phyloP scores from a whole-genome alignment of 139 green algal species.

The Nannochloris sp. region DNA sequence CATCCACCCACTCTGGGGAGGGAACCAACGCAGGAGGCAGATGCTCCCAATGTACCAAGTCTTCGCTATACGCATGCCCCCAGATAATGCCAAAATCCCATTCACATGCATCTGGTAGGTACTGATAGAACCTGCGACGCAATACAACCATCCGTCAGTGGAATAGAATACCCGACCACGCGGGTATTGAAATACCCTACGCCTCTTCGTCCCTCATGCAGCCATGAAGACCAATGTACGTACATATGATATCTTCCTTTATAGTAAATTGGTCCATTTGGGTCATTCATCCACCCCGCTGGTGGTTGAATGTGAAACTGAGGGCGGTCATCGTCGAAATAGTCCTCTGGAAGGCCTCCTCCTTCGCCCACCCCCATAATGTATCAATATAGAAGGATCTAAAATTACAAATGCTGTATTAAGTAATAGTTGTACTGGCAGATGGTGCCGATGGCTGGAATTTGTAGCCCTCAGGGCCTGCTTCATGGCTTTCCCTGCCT shows the following conservation, averaged over 20 bases:
- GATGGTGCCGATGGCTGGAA: too few relatives aligned
- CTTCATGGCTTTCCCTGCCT: too few relatives aligned
- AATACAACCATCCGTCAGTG: not conserved
- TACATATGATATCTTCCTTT: slow-evolving; percentile 50
- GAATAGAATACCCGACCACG: not conserved
- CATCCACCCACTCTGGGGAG: slow-evolving; percentile 50
- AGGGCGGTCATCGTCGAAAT: slow-evolving; percentile 32
- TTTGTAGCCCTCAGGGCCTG: too few relatives aligned
- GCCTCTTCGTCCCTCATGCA: not conserved
- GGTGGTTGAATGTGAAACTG: slow-evolving; percentile 45
- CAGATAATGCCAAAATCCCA: slow-evolving; percentile 77
- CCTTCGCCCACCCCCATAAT: not conserved
- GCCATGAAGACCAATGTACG: not conserved
- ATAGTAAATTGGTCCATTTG: slow-evolving; percentile 53
- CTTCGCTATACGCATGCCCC: slow-evolving; percentile 63
- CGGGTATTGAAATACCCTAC: slow-evolving; percentile 1
- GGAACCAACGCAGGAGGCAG: slow-evolving; percentile 62
- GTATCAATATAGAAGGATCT: not conserved
- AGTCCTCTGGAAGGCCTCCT: not conserved
- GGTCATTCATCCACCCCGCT: slow-evolving; percentile 60
- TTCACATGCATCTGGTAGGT: slow-evolving; percentile 50
- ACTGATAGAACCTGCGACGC: slow-evolving; percentile 68
- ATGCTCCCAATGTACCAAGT: slow-evolving; percentile 65
- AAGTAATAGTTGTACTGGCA: too few relatives aligned
- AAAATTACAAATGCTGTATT: too few relatives aligned